These are phyloP conservation scores for Rosa lucieae DNA, from an alignment of 306 rosid species.

Conservation along the genomic window DNA sequence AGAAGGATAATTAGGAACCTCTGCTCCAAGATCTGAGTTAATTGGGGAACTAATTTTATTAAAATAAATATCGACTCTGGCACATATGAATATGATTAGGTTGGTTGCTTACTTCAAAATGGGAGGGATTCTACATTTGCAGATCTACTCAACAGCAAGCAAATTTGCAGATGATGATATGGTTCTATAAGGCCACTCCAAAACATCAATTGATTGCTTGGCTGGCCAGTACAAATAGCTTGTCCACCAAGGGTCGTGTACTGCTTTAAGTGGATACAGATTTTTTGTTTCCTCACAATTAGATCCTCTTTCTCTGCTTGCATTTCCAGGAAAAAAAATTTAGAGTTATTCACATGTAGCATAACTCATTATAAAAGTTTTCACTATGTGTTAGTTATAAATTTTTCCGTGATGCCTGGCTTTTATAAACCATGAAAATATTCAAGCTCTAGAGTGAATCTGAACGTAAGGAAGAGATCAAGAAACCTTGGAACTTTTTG, in stretches of 20 bases:
- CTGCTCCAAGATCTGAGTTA: not conserved
- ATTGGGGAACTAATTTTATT: not conserved
- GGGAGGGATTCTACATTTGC: not conserved
- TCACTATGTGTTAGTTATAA: not conserved
- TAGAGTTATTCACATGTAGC: not conserved
- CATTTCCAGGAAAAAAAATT: not conserved
- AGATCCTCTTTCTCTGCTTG: not conserved
- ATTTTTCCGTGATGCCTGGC: not conserved
- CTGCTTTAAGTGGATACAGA: not conserved
- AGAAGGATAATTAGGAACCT: not conserved
- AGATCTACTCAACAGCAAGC: not conserved
- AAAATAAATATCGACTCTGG: not conserved
- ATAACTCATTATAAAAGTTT: not conserved
- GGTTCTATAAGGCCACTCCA: not conserved
- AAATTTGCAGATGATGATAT: not conserved
- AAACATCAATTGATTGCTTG: not conserved
- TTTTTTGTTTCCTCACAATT: not conserved
- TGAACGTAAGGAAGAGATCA: not conserved
- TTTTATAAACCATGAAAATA: not conserved
- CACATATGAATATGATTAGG: not conserved
- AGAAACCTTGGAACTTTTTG: not conserved
- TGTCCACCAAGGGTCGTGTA: not conserved
- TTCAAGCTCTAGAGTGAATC: constrained; percentile 1
- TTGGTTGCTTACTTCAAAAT: not conserved
- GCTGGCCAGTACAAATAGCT: not conserved